phyloP scores from a whole-genome alignment of 306 rosid genomes.

The Albizia julibrissin region DNA sequence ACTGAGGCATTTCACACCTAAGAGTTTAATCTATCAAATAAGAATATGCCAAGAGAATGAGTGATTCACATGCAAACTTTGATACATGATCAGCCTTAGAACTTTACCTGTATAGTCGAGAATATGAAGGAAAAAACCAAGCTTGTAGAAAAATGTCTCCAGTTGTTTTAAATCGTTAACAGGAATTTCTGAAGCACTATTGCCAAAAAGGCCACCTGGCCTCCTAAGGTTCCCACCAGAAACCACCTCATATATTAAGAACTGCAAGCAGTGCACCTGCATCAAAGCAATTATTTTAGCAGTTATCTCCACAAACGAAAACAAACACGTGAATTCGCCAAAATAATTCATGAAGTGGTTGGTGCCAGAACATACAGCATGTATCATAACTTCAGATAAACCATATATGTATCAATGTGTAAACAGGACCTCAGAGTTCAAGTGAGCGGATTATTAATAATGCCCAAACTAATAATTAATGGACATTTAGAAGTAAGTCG shows the following conservation, averaged over 20 bases:
- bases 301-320: conserved; percentile 26
- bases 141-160: conserved; percentile 95
- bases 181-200: conserved; percentile 93
- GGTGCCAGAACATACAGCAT: conserved; percentile 18
- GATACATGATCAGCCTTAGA: conserved; percentile 29
- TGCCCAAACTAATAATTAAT: conserved; percentile 7
- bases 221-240: conserved; percentile 98
- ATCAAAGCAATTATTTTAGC: conserved; percentile 41
- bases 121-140: conserved; percentile 89
- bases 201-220: conserved; percentile 99
- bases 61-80: conserved; percentile 16
- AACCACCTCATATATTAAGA: conserved; percentile 93
- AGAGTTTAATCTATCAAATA: background rate
- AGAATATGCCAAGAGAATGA: conserved; percentile 25
- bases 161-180: conserved; percentile 86
- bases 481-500: background rate
- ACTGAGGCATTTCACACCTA: background rate
- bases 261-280: conserved; percentile 97
- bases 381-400: conserved; percentile 23
- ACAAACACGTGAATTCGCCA: conserved; percentile 1
- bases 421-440: background rate
- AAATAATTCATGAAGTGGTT: conserved; percentile 27
- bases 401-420: background rate
- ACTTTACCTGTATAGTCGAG: conserved; percentile 85
- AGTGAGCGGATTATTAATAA: conserved; percentile 20